Conservation (phyloP, 257 asterid genomes). For the Verbascum thapsus region DNA sequence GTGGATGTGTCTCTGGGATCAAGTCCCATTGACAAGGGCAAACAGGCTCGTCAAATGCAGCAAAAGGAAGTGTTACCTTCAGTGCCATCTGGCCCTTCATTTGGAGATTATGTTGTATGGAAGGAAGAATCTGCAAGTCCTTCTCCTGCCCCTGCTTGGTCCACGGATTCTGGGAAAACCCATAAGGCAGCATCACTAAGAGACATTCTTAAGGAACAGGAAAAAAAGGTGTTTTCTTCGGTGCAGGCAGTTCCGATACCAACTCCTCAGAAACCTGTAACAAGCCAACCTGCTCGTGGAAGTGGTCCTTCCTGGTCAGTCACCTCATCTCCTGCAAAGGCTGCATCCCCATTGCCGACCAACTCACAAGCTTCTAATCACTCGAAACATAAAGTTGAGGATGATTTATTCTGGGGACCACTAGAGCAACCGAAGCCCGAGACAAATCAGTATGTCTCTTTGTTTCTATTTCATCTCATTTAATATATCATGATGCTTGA, state of each 20-base stretch:
- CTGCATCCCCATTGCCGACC: constrained; percentile 55
- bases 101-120: constrained; percentile 93
- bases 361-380: constrained; percentile 51
- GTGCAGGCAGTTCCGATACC: constrained; percentile 52
- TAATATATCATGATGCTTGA: constrained; percentile 24
- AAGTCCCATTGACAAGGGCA: constrained; percentile 65
- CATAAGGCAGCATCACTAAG: constrained; percentile 77
- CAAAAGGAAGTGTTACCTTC: constrained; percentile 72
- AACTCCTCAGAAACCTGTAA: constrained; percentile 57
- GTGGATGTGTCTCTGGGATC: constrained; percentile 58
- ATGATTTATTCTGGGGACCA: constrained; percentile 97
- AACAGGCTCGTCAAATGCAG: constrained; percentile 56
- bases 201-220: constrained; percentile 93
- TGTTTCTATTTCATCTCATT: constrained; percentile 10
- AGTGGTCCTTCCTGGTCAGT: constrained; percentile 69
- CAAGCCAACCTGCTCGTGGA: constrained; percentile 60
- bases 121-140: constrained; percentile 73
- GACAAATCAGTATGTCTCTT: constrained; percentile 66
- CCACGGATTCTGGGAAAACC: constrained; percentile 67
- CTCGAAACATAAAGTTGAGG: constrained; percentile 65
- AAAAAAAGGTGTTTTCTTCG: constrained; percentile 48
- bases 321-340: constrained; percentile 67
- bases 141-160: constrained; percentile 87
- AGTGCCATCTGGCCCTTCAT: constrained; percentile 87
- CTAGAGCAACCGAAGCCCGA: constrained; percentile 75